Base-by-base conservation (phyloP, 345 rosid species). In the Brassica cretica region DNA sequence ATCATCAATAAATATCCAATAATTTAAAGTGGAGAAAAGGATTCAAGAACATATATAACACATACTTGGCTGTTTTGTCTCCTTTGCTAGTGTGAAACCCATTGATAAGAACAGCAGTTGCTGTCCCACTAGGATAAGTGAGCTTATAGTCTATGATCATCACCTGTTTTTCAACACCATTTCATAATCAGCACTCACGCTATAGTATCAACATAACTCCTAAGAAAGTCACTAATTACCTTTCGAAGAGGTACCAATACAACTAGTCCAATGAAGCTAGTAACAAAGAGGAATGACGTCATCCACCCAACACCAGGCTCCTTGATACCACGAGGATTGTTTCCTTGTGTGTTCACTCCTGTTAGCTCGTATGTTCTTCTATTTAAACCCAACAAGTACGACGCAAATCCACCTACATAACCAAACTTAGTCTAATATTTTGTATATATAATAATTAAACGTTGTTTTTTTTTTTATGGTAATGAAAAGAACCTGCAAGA, bases 241-340 rank as follows among this genome's bases (percentile, higher is more conserved):
- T 91, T 93, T 35, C 96, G 85, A 24, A 93, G 92, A 77, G 98
- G 98, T 62, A 93, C 95, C 58, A 93, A 78, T 5, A 92, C 97
- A 60, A 93, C 81, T 11, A 93, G 85, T 56, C 98, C 98, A 67
- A 91, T 96, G 80, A 93, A 93, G 61, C 89, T 76, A 75, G 84
- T 87, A 4, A 86, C 86, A 78, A 91, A 90, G 58, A 93, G 96
- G 49, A 93, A 91, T 44, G 88, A 86, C 41, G 85, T 90, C 97
- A 93, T 93, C 98, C 98, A 93, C 63, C 88, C 92, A 74, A 95
- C 67, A 63, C 87, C 92, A 33, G 97, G 99, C 67, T 95, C 99
- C 80, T 88, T 95, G 10, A 77, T 84, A 73, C 93, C 88, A 9
- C 77, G 75, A 37, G 93, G 89, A 83, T 24, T 82, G 81, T 93